phyloP scores from a whole-genome alignment of 2,329 filamentous ascomycete species.

The Colletotrichum cuscutae region DNA sequence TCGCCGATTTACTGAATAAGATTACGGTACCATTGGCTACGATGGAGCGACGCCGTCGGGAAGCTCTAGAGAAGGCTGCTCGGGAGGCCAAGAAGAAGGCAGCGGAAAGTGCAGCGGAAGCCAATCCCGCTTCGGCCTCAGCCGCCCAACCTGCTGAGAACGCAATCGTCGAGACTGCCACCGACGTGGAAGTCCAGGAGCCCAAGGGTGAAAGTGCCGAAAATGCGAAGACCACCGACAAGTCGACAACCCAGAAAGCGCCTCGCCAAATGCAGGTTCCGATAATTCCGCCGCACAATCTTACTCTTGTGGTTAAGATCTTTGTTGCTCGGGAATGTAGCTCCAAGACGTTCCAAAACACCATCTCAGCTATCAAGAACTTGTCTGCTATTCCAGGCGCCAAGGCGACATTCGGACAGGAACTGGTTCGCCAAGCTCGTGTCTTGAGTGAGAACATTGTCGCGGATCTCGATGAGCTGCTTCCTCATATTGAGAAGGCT shows the following conservation, averaged over 20 bases:
- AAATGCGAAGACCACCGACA: slow-evolving; percentile 49
- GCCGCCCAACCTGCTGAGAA: slow-evolving; percentile 37
- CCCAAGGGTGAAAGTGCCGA: background rate
- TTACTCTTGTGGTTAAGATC: slow-evolving; percentile 95
- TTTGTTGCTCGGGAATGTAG: slow-evolving; percentile 96
- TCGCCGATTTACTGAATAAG: slow-evolving; percentile 86
- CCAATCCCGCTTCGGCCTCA: slow-evolving; percentile 26
- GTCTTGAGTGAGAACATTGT: slow-evolving; percentile 86
- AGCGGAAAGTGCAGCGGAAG: slow-evolving; percentile 37
- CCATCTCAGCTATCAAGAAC: slow-evolving; percentile 98
- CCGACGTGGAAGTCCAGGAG: slow-evolving; percentile 28
- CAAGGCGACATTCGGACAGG: slow-evolving; percentile 90
- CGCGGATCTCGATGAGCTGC: slow-evolving; percentile 83
- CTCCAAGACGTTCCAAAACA: slow-evolving; percentile 97
- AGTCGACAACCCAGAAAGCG: slow-evolving; percentile 58
- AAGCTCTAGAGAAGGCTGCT: slow-evolving; percentile 64
- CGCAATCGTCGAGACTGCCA: slow-evolving; percentile 31
- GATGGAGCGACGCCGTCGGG: slow-evolving; percentile 84
- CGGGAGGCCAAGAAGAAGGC: slow-evolving; percentile 48
- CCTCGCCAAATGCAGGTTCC: slow-evolving; percentile 78
- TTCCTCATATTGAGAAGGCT: slow-evolving; percentile 87
- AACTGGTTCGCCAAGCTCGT: slow-evolving; percentile 89
- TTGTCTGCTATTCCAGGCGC: slow-evolving; percentile 92
- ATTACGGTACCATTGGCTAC: slow-evolving; percentile 88
- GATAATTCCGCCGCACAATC: slow-evolving; percentile 86